Conservation (phyloP, 345 rosid genomes). For the Eucalyptus globulus region DNA sequence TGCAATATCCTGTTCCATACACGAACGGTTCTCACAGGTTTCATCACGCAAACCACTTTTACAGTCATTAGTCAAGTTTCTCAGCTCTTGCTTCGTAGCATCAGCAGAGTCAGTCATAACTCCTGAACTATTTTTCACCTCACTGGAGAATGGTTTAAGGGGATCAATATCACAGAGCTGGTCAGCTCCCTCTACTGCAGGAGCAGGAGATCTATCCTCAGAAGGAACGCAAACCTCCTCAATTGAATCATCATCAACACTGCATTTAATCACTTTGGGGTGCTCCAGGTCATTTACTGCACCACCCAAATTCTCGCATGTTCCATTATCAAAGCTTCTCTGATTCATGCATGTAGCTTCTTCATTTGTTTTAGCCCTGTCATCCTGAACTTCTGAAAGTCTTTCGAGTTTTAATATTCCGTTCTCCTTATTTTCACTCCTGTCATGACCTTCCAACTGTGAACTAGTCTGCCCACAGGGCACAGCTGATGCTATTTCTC, state of each 20-base stretch:
- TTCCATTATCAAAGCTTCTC: conserved; percentile 2
- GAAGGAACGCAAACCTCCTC: conserved; percentile 6
- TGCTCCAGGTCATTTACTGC: conserved; percentile 14
- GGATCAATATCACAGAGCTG: neutral
- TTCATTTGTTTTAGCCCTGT: conserved; percentile 4
- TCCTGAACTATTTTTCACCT: conserved; percentile 25
- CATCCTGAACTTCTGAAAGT: conserved; percentile 1
- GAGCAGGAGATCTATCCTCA: conserved; percentile 9
- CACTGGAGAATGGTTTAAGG: neutral
- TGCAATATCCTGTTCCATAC: conserved; percentile 3
- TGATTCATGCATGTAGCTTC: neutral
- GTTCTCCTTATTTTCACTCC: conserved; percentile 9
- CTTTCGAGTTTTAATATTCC: conserved; percentile 15
- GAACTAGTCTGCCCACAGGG: conserved; percentile 8
- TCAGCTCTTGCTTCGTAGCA: conserved; percentile 13
- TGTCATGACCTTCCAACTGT: conserved; percentile 3
- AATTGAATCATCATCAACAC: conserved; percentile 15
- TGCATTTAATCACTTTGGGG: neutral
- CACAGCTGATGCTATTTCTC: conserved; percentile 29
- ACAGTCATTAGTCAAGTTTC: conserved; percentile 7
- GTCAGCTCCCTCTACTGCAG: neutral
- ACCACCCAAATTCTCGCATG: conserved; percentile 9
- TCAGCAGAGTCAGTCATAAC: conserved; percentile 17
- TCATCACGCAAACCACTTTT: conserved; percentile 15
- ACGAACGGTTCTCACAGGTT: conserved; percentile 10